These are phyloP conservation scores for Paxillus involutus DNA, from an alignment of 768 basidiomycete genomes.

Conservation along the genomic window DNA sequence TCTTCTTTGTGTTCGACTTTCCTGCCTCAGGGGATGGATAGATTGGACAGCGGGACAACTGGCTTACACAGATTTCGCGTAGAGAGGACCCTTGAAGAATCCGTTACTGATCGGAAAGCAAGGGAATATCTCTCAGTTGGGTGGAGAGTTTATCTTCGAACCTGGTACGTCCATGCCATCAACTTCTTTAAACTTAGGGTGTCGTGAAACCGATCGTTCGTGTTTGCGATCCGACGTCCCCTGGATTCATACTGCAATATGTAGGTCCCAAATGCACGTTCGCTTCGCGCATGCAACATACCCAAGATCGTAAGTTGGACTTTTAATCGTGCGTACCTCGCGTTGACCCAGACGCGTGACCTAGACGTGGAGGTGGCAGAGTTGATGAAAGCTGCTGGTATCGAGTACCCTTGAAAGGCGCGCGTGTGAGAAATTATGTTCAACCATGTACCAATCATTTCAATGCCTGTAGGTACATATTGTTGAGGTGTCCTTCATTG, in stretches of 20 bases:
- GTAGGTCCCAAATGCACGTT: conserved; percentile 50
- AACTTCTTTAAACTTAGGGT: too few relatives aligned
- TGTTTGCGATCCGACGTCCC: too few relatives aligned
- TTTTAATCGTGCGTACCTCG: not conserved
- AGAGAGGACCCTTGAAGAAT: conserved; percentile 42
- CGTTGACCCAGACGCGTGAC: not conserved
- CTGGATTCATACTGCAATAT: too few relatives aligned
- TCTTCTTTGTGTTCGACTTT: not conserved
- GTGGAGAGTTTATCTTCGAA: conserved; percentile 63
- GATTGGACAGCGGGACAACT: not conserved
- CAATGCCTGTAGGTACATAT: too few relatives aligned
- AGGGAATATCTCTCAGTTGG: conserved; percentile 60
- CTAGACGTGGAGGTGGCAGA: conserved; percentile 51
- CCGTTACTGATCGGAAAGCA: conserved; percentile 52
- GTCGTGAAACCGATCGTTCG: too few relatives aligned
- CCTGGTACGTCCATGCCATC: conserved; percentile 56
- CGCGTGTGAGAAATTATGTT: too few relatives aligned
- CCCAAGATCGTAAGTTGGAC: too few relatives aligned
- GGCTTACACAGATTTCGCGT: not conserved
- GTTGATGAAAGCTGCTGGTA: conserved; percentile 45
- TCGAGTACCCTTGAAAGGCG: conserved; percentile 22
- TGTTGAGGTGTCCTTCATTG: too few relatives aligned
- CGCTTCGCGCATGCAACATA: conserved; percentile 59
- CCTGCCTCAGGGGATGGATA: too few relatives aligned
- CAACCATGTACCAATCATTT: too few relatives aligned